These are phyloP conservation scores for Pythium biforme DNA, from an alignment of 352 stramenopile genomes.

Conservation along the genomic window DNA sequence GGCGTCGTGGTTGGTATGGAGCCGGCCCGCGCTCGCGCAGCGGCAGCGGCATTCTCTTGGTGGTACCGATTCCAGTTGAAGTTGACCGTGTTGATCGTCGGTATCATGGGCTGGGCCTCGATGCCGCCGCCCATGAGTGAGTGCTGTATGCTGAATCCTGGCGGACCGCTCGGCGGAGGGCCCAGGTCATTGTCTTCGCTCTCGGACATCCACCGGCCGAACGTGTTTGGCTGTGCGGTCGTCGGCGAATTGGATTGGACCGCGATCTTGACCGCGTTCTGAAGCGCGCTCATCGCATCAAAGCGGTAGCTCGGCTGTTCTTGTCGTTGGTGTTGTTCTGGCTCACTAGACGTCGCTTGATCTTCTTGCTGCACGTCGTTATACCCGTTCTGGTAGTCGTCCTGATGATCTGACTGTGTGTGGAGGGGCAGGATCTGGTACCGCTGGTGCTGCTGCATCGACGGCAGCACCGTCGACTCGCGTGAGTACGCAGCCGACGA, in stretches of 20 bases:
- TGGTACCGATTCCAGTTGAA: conserved; percentile 77
- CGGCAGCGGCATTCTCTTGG: conserved; percentile 12
- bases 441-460: conserved; percentile 16
- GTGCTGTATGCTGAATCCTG: conserved; percentile 66
- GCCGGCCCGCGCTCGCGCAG: conserved; percentile 30
- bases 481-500: conserved; percentile 45
- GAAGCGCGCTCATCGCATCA: conserved; percentile 58
- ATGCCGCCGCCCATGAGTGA: conserved; percentile 85
- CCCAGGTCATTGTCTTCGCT: conserved; percentile 45
- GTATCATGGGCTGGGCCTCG: conserved; percentile 60
- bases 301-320: conserved; percentile 37
- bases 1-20: conserved; percentile 34
- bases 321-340: background rate
- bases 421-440: background rate
- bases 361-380: conserved; percentile 22
- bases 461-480: conserved; percentile 15
- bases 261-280: conserved; percentile 37
- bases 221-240: background rate
- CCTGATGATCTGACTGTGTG: conserved; percentile 3
- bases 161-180: conserved; percentile 53
- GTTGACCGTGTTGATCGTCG: conserved; percentile 78
- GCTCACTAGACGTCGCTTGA: background rate
- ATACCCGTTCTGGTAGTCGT: conserved; percentile 10
- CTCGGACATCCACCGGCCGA: conserved; percentile 14
- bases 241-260: conserved; percentile 17